Conservation (phyloP, 2,329 filamentous ascomycete species). For the Fusarium temperatum region DNA sequence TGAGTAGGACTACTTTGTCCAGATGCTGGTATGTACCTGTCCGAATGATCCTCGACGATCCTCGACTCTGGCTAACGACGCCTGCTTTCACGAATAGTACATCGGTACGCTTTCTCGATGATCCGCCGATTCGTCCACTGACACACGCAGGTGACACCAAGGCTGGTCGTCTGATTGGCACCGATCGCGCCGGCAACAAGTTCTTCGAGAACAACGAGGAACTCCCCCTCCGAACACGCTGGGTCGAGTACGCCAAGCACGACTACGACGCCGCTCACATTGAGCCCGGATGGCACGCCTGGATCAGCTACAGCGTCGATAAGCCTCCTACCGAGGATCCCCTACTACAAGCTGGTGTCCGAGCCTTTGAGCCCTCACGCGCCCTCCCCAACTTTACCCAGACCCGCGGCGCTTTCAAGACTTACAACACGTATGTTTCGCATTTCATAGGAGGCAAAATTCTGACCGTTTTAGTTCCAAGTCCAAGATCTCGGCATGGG, state of each 20-base stretch:
- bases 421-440: conserved; percentile 90
- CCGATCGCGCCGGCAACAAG: conserved; percentile 95
- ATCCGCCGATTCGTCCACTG: background rate
- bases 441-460: background rate
- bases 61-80: conserved; percentile 35
- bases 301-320: conserved; percentile 95
- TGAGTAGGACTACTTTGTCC: conserved; percentile 83
- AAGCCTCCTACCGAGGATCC: conserved; percentile 82
- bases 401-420: conserved; percentile 83
- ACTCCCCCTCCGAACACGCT: conserved; percentile 92
- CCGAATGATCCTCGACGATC: conserved; percentile 32
- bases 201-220: conserved; percentile 97
- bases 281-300: conserved; percentile 97
- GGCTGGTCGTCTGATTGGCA: conserved; percentile 83
- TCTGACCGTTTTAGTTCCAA: conserved; percentile 54
- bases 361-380: conserved; percentile 79
- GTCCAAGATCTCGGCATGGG: conserved; percentile 64
- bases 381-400: conserved; percentile 79
- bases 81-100: conserved; percentile 54
- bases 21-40: conserved; percentile 81
- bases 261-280: conserved; percentile 86
- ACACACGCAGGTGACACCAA: conserved; percentile 87
- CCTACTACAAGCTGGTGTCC: conserved; percentile 71
- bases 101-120: conserved; percentile 56
- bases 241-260: conserved; percentile 94